phyloP scores from a whole-genome alignment of 2,329 filamentous ascomycete species.

The Aspergillus glaucus region DNA sequence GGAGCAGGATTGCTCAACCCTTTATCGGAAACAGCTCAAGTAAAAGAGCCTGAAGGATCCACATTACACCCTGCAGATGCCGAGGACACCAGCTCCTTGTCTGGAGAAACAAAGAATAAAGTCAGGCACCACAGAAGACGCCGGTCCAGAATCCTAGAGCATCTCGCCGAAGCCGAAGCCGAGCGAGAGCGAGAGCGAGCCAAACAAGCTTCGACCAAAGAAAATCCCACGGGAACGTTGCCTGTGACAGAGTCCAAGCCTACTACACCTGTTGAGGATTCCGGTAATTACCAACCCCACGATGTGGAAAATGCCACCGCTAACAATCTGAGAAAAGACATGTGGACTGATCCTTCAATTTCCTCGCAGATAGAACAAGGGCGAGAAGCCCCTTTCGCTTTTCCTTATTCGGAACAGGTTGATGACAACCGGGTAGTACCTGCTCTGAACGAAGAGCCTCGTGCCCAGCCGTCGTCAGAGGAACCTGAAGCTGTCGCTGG shows the following conservation, averaged over 20 bases:
- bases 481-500: background rate
- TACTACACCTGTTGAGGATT: conserved; percentile 32
- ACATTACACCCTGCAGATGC: conserved; percentile 6
- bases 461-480: background rate
- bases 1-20: conserved; percentile 1
- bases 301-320: conserved; percentile 31
- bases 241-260: conserved; percentile 17
- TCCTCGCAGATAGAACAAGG: conserved; percentile 40
- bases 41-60: conserved; percentile 5
- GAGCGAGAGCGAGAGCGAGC: too few species aligned
- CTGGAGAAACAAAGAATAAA: conserved; percentile 39
- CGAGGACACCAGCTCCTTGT: conserved; percentile 23
- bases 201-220: conserved; percentile 8
- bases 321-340: conserved; percentile 25
- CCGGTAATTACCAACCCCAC: conserved; percentile 43
- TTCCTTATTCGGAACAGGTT: conserved; percentile 26
- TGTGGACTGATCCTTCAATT: conserved; percentile 41
- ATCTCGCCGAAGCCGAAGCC: conserved; percentile 1
- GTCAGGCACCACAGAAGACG: conserved; percentile 42
- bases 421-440: conserved; percentile 12
- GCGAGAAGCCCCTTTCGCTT: conserved; percentile 27
- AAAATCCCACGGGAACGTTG: conserved; percentile 15
- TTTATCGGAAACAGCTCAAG: background rate
- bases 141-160: conserved; percentile 24
- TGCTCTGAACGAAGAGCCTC: too few species aligned